Evolutionary conservation across 257 asterid genomes (phyloP).

Genomic region (Primulina eburnea): DNA sequence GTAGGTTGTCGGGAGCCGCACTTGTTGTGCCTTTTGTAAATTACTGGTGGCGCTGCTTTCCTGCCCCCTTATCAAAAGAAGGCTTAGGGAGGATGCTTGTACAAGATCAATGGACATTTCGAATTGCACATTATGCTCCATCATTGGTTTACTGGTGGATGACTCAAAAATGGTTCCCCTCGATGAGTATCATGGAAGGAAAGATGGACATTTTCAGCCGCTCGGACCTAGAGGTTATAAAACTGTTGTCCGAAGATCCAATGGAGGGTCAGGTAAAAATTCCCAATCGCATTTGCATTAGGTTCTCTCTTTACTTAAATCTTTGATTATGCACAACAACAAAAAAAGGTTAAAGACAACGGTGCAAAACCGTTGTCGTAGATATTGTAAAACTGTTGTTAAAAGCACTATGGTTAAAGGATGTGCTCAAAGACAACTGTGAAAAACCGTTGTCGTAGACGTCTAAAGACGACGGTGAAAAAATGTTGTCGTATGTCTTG

Average conservation of each 20-base stretch:
- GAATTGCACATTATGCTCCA: conserved; percentile 65
- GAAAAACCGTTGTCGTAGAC: too few species aligned
- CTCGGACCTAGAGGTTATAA: conserved; percentile 55
- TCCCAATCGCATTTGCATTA: neutral
- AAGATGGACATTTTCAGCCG: conserved; percentile 38
- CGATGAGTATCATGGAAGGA: conserved; percentile 53
- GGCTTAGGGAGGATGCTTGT: conserved; percentile 32
- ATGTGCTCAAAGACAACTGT: too few species aligned
- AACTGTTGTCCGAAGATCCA: conserved; percentile 40
- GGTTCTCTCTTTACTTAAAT: too few species aligned
- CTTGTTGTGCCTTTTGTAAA: conserved; percentile 68
- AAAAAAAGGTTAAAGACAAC: too few species aligned
- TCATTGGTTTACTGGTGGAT: conserved; percentile 84
- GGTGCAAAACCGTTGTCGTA: too few species aligned
- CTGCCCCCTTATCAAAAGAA: conserved; percentile 44
- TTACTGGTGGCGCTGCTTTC: conserved; percentile 76
- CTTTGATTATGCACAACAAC: neutral
- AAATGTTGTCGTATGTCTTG: too few species aligned
- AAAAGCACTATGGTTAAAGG: too few species aligned
- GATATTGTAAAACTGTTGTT: too few species aligned
- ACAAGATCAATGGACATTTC: conserved; percentile 52
- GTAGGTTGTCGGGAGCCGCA: conserved; percentile 72
- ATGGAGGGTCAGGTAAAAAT: conserved; percentile 52
- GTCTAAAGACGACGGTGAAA: too few species aligned
- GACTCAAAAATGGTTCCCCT: conserved; percentile 76